A percentile compares a stretch with the other conserved stretches of the same genome.
phyloP scores from a whole-genome alignment of 2,329 filamentous ascomycete species.

The Penicillium crustosum region DNA sequence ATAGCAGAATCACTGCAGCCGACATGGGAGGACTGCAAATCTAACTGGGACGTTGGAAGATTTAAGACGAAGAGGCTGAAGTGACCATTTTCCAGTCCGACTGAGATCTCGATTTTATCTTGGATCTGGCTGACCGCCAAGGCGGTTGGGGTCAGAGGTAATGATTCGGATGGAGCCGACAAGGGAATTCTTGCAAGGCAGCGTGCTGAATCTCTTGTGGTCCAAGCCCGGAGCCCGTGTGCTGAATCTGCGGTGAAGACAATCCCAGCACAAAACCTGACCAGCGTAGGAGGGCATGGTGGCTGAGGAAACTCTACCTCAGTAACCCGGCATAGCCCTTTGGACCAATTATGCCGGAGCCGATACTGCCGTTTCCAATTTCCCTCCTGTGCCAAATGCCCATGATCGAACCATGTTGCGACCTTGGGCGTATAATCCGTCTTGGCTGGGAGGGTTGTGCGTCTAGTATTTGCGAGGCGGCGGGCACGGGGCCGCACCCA shows the following conservation, averaged over 20 bases:
- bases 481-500: conserved; percentile 81
- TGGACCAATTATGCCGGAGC: conserved; percentile 86
- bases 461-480: conserved; percentile 67
- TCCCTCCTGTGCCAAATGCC: conserved; percentile 54
- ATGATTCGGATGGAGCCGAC: conserved; percentile 52
- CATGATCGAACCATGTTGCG: conserved; percentile 63
- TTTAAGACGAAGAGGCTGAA: conserved; percentile 69
- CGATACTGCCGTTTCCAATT: conserved; percentile 91
- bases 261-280: conserved; percentile 73
- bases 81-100: conserved; percentile 71
- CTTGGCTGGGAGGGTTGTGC: conserved; percentile 38
- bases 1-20: conserved; percentile 65
- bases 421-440: conserved; percentile 55
- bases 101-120: conserved; percentile 57
- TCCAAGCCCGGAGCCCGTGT: conserved; percentile 76
- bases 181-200: conserved; percentile 55
- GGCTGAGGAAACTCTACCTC: conserved; percentile 66
- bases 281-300: conserved; percentile 63
- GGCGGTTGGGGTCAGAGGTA: conserved; percentile 61
- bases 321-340: conserved; percentile 74
- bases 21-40: conserved; percentile 58
- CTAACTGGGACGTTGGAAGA: conserved; percentile 46
- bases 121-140: conserved; percentile 43
- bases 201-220: conserved; percentile 60
- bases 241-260: conserved; percentile 72